A percentile compares a stretch with the other conserved stretches of the same genome.
Evolutionary conservation across 179 eudicot genomes (phyloP).

Genomic region (Gypsophila paniculata): DNA sequence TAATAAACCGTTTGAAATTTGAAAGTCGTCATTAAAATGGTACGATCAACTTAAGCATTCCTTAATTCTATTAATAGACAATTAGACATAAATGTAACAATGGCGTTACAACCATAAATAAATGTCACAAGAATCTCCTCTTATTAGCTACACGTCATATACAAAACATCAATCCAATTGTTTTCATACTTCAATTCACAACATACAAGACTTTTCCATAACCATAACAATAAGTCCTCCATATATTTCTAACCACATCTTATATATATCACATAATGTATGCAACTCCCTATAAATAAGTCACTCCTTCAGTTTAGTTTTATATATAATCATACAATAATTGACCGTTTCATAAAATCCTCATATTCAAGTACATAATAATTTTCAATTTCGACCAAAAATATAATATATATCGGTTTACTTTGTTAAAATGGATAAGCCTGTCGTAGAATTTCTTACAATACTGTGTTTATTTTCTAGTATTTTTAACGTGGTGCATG

Average conservation of each 20-base stretch:
- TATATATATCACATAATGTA: too few relatives aligned
- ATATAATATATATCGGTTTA: too few relatives aligned
- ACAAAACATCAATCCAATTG: not conserved
- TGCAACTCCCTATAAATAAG: slow-evolving; percentile 14
- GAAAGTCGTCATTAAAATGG: too few relatives aligned
- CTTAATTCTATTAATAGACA: too few relatives aligned
- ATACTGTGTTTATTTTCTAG: slow-evolving; percentile 4
- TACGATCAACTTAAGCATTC: too few relatives aligned
- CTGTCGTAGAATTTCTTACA: slow-evolving; percentile 6
- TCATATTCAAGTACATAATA: too few relatives aligned
- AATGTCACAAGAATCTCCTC: slow-evolving; percentile 8
- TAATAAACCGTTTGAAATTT: too few relatives aligned
- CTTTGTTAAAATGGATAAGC: slow-evolving; percentile 6
- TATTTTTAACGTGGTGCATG: slow-evolving; percentile 21
- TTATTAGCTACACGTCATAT: slow-evolving; percentile 16
- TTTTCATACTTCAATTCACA: slow-evolving; percentile 27
- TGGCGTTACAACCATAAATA: slow-evolving; percentile 4
- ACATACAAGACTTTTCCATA: slow-evolving; percentile 14
- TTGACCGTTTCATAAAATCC: not conserved
- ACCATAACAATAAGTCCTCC: slow-evolving; percentile 7
- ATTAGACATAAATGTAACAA: too few relatives aligned
- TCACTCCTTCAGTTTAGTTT: not conserved
- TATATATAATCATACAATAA: not conserved
- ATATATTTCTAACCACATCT: slow-evolving; percentile 23
- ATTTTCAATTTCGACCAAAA: not conserved